Evolutionary conservation across 2,329 filamentous ascomycete genomes (phyloP).

Genomic region (Ophiostoma triangulosporum): DNA sequence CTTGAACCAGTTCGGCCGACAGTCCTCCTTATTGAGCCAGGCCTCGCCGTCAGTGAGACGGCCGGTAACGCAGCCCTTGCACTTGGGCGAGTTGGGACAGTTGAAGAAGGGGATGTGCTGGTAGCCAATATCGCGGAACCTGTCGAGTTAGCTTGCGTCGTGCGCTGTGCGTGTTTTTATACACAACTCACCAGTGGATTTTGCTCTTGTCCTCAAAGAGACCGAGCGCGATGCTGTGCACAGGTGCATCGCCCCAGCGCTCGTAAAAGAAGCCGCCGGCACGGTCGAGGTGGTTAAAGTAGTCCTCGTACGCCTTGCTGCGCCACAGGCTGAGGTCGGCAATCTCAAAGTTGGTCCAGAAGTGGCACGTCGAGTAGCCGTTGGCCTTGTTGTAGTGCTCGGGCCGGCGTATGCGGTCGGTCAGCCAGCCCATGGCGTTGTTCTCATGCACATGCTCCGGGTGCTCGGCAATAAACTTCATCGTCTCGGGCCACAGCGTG

Average conservation of each 20-base stretch:
- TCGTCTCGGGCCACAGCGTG: conserved; percentile 87
- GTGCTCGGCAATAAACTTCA: conserved; percentile 77
- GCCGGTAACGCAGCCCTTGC: conserved; percentile 59
- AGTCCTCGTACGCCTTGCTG: conserved; percentile 80
- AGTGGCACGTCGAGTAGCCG: conserved; percentile 95
- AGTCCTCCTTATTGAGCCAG: conserved; percentile 82
- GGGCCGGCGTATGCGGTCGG: conserved; percentile 62
- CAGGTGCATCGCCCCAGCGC: conserved; percentile 67
- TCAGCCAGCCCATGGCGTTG: conserved; percentile 79
- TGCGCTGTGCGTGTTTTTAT: too few species aligned
- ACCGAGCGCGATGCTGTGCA: conserved; percentile 86
- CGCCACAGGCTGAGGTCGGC: conserved; percentile 88
- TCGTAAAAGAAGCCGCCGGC: conserved; percentile 63
- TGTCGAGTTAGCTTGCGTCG: conserved; percentile 22
- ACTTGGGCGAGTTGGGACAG: conserved; percentile 93
- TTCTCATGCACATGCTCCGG: conserved; percentile 69
- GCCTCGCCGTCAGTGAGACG: conserved; percentile 79
- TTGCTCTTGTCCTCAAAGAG: conserved; percentile 83
- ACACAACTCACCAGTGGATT: conserved; percentile 70
- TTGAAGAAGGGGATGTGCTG: conserved; percentile 98
- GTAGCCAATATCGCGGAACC: conserved; percentile 99
- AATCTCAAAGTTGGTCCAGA: conserved; percentile 99
- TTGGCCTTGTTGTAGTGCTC: conserved; percentile 70
- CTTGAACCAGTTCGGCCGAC: conserved; percentile 94
- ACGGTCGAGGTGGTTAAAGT: conserved; percentile 88